phyloP scores from a whole-genome alignment of 495 filamentous ascomycete species.

The Tuber magnatum region DNA sequence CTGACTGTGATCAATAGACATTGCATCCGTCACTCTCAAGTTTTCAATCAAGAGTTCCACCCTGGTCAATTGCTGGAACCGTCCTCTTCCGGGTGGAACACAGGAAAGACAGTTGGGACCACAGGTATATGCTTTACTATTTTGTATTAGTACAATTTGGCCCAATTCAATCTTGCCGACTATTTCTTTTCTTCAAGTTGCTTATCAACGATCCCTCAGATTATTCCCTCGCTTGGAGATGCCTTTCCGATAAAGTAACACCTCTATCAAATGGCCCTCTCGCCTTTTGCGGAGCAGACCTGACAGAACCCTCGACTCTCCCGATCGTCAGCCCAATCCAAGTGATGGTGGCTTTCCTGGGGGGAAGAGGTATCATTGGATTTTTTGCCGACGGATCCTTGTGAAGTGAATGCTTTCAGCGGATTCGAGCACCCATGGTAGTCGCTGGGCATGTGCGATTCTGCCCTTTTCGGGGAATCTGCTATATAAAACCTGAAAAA shows the following conservation, averaged over 20 bases:
- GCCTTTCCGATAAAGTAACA: conserved; percentile 46
- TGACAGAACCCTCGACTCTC: conserved; percentile 46
- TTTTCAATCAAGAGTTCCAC: not conserved
- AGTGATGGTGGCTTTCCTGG: not conserved
- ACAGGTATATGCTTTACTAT: not conserved
- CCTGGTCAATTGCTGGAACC: not conserved
- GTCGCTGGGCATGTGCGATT: conserved; percentile 4
- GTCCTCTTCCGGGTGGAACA: not conserved
- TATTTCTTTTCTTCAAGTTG: conserved; percentile 44
- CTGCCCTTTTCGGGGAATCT: not conserved
- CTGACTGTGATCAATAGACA: not conserved
- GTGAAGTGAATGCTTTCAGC: conserved; percentile 38
- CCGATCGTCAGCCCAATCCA: conserved; percentile 2
- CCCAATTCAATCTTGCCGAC: conserved; percentile 16
- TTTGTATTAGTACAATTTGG: not conserved
- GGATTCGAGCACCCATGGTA: conserved; percentile 21
- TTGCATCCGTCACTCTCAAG: not conserved
- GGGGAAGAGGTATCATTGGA: conserved; percentile 38
- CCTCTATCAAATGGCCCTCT: conserved; percentile 48
- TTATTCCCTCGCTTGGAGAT: conserved; percentile 43
- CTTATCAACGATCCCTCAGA: conserved; percentile 47
- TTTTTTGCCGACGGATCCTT: conserved; percentile 43
- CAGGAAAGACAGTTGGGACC: too few species aligned
- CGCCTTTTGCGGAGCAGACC: conserved; percentile 46
- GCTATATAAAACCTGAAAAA: not conserved